Conservation (phyloP, 305 asterid species). For the Solanum hybrid region DNA sequence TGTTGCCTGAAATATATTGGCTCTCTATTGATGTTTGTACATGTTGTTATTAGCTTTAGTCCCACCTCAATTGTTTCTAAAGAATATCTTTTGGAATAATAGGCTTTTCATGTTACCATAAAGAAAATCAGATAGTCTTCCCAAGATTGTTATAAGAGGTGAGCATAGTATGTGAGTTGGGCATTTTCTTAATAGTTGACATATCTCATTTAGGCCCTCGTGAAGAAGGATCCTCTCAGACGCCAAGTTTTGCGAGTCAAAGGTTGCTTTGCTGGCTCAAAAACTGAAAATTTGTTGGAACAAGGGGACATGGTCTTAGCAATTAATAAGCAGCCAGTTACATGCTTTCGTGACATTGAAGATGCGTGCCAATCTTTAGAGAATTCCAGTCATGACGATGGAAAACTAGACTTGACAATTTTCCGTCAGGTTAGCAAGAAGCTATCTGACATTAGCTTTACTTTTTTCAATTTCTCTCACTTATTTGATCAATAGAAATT, state of each 20-base stretch:
- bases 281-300: conserved; percentile 67
- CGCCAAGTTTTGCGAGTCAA: conserved; percentile 92
- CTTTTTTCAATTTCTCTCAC: conserved; percentile 2
- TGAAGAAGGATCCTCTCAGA: conserved; percentile 85
- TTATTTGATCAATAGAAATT: neutral
- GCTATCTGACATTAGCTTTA: neutral
- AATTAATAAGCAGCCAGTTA: conserved; percentile 78
- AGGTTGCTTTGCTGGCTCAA: conserved; percentile 96
- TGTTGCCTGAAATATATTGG: neutral
- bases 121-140: neutral
- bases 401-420: conserved; percentile 61
- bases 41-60: neutral
- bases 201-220: conserved; percentile 53
- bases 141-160: neutral
- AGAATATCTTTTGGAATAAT: neutral
- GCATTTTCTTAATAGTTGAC: neutral
- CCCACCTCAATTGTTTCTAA: neutral
- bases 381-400: conserved; percentile 34
- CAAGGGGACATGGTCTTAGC: conserved; percentile 98
- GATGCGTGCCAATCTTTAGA: conserved; percentile 77
- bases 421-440: conserved; percentile 70
- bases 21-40: neutral
- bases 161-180: neutral
- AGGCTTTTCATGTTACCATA: neutral
- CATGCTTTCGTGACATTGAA: conserved; percentile 86